Conservation (phyloP, 2,329 filamentous ascomycete species). For the Aspergillus sp. region DNA sequence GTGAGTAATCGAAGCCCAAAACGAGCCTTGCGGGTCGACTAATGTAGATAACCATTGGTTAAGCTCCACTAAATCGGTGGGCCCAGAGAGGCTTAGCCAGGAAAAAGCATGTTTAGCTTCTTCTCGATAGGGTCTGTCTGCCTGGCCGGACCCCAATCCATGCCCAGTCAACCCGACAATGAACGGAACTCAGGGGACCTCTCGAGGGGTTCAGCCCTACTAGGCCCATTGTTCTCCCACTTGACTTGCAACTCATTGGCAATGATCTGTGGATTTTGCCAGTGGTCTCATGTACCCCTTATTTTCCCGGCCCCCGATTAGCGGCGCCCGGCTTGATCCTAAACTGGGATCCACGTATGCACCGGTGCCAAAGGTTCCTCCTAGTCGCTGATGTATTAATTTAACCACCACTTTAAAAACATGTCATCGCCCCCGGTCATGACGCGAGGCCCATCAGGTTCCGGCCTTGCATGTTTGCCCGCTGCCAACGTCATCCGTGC, state of each 20-base stretch:
- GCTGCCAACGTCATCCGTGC: conserved; percentile 4
- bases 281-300: not conserved
- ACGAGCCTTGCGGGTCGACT: too few species aligned
- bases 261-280: not conserved
- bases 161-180: too few species aligned
- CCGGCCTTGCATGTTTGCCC: not conserved
- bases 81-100: too few species aligned
- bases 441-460: not conserved
- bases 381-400: not conserved
- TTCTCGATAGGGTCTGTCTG: too few species aligned
- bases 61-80: too few species aligned
- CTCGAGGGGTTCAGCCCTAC: too few species aligned
- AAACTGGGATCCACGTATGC: not conserved
- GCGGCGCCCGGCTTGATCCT: not conserved
- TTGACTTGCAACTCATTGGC: not conserved
- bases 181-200: too few species aligned
- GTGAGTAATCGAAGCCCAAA: too few species aligned
- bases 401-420: not conserved
- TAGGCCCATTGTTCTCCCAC: too few species aligned
- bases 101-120: too few species aligned
- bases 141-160: too few species aligned
- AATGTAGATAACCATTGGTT: too few species aligned
- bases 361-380: not conserved
- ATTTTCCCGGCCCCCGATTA: not conserved
- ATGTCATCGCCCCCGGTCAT: not conserved